These are phyloP conservation scores for Mucor piriformis DNA, from an alignment of 371 early-diverging fungal genomes.

Conservation along the genomic window DNA sequence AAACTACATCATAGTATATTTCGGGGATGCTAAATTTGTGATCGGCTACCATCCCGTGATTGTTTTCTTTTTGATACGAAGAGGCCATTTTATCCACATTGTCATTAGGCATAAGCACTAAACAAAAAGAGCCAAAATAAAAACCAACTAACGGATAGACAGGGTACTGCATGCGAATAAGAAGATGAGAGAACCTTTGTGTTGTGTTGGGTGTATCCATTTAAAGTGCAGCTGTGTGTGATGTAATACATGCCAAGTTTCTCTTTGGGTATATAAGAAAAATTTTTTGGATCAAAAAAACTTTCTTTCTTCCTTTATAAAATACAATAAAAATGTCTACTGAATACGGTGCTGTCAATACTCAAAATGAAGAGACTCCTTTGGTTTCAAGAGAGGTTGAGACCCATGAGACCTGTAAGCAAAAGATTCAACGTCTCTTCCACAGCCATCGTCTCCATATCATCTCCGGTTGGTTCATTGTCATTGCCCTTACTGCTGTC, in stretches of 20 bases:
- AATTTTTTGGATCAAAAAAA: not conserved
- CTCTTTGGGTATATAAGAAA: conserved; percentile 9
- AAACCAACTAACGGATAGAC: too few species aligned
- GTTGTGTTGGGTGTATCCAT: not conserved
- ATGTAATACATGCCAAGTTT: conserved; percentile 22
- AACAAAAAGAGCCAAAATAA: too few species aligned
- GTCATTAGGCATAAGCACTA: too few species aligned
- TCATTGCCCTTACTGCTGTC: conserved; percentile 40
- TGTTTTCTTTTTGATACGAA: too few species aligned
- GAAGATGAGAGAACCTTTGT: not conserved
- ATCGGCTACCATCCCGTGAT: too few species aligned
- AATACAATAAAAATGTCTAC: conserved; percentile 25
- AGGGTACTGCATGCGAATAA: too few species aligned
- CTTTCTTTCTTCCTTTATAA: conserved; percentile 17
- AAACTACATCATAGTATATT: too few species aligned
- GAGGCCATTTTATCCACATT: too few species aligned
- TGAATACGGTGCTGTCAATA: conserved; percentile 45
- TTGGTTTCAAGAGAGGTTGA: conserved; percentile 18
- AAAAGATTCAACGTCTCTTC: conserved; percentile 34
- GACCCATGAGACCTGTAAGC: conserved; percentile 25
- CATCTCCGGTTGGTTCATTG: conserved; percentile 37
- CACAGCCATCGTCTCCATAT: conserved; percentile 45
- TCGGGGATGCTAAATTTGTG: too few species aligned
- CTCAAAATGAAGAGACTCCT: conserved; percentile 41
- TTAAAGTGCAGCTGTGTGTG: conserved; percentile 8